Evolutionary conservation across 352 stramenopile genomes (phyloP).

Genomic region (Phytophthora pinifolia): DNA sequence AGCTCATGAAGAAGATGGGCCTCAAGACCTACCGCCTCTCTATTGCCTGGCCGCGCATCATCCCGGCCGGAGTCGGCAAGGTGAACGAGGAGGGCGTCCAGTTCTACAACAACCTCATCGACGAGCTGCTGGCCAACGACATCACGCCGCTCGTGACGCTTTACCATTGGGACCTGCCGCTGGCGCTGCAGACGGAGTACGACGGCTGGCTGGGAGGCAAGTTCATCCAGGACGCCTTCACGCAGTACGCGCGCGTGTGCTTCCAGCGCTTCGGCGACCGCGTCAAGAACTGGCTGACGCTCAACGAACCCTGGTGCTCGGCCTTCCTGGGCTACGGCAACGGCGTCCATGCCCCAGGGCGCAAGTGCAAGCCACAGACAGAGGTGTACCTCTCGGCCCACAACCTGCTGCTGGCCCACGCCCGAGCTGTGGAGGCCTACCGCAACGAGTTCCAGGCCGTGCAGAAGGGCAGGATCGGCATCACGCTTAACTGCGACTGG

Average conservation of each 20-base stretch:
- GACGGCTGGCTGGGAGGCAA: slow-evolving; percentile 62
- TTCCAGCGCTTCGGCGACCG: slow-evolving; percentile 91
- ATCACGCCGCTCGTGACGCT: slow-evolving; percentile 93
- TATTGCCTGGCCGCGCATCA: slow-evolving; percentile 91
- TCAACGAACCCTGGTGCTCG: slow-evolving; percentile 92
- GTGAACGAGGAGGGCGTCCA: slow-evolving; percentile 86
- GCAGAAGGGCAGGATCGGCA: slow-evolving; percentile 86
- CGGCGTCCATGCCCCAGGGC: slow-evolving; percentile 81
- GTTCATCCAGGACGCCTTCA: slow-evolving; percentile 65
- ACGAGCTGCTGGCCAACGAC: slow-evolving; percentile 74
- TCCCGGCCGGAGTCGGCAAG: slow-evolving; percentile 68
- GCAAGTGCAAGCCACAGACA: slow-evolving; percentile 39
- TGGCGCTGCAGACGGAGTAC: slow-evolving; percentile 80
- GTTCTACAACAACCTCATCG: slow-evolving; percentile 92
- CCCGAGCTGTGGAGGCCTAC: slow-evolving; percentile 80
- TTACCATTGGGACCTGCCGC: slow-evolving; percentile 96
- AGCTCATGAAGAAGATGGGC: slow-evolving; percentile 89
- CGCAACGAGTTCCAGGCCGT: slow-evolving; percentile 66
- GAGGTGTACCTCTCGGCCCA: slow-evolving; percentile 87
- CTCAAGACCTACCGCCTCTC: slow-evolving; percentile 91
- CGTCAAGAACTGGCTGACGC: slow-evolving; percentile 93
- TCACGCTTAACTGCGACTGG: slow-evolving; percentile 92
- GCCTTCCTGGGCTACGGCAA: slow-evolving; percentile 85
- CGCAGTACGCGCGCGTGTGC: slow-evolving; percentile 83
- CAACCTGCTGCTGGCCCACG: slow-evolving; percentile 90